Percentiles rank a stretch among this genome's conserved stretches.
Evolutionary conservation across 73 alveolate species (phyloP).

Genomic region (Durusdinium trenchii): DNA sequence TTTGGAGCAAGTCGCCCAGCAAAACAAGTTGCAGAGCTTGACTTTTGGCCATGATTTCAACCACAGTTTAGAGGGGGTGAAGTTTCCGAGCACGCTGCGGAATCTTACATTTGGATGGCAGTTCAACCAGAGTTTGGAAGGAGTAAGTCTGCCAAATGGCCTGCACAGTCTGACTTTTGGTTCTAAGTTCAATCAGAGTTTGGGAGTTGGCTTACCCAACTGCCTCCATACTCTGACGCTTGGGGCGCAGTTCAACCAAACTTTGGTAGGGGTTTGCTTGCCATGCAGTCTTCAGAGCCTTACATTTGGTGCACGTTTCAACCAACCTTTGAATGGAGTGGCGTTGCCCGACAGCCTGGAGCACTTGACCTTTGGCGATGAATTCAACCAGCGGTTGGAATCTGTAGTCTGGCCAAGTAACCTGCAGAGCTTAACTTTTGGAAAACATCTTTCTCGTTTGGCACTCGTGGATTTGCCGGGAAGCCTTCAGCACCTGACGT

Average conservation of each 20-base stretch:
- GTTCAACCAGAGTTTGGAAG: neutral
- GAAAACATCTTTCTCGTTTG: neutral
- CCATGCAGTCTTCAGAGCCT: neutral
- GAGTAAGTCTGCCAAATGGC: neutral
- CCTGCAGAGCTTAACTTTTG: neutral
- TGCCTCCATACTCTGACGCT: neutral
- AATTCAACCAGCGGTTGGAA: neutral
- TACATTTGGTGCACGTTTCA: neutral
- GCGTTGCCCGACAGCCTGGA: neutral
- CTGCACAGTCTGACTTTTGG: neutral
- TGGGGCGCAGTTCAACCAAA: neutral
- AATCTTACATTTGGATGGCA: neutral
- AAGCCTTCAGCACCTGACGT: neutral
- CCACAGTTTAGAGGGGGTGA: neutral
- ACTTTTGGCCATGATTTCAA: neutral
- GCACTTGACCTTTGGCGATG: neutral
- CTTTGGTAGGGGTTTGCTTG: neutral
- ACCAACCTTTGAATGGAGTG: neutral
- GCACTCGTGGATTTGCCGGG: neutral
- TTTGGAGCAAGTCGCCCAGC: neutral
- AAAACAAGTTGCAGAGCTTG: neutral
- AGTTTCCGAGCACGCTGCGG: neutral
- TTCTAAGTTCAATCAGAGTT: neutral
- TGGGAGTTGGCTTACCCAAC: neutral
- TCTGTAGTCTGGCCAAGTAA: neutral